Conservation (phyloP, 164 flowering plant species). For the Santalum album region DNA sequence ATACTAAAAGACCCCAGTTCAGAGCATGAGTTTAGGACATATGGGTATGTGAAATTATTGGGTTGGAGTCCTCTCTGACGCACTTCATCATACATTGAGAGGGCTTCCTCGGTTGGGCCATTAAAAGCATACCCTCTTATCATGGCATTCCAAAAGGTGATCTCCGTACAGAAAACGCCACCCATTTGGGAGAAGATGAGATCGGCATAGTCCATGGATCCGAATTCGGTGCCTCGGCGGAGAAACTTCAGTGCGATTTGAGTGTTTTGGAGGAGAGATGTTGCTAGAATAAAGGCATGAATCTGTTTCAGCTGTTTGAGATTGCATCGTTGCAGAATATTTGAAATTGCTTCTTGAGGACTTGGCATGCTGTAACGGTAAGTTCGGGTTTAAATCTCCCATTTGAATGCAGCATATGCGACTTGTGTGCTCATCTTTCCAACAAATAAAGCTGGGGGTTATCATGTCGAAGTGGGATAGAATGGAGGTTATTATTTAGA, state of each 20-base stretch:
- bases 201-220: conserved; percentile 31
- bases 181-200: conserved; percentile 24
- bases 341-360: conserved; percentile 10
- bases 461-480: too few species aligned
- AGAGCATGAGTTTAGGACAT: conserved; percentile 27
- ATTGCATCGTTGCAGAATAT: conserved; percentile 23
- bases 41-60: conserved; percentile 37
- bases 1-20: conserved; percentile 16
- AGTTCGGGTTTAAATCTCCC: too few species aligned
- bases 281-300: conserved; percentile 27
- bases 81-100: conserved; percentile 33
- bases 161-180: conserved; percentile 7
- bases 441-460: too few species aligned
- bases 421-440: too few species aligned
- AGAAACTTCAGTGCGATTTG: conserved; percentile 27
- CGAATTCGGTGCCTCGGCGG: conserved; percentile 41
- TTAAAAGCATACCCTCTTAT: conserved; percentile 38
- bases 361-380: too few species aligned
- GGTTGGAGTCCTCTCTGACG: conserved; percentile 30
- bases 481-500: too few species aligned
- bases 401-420: too few species aligned
- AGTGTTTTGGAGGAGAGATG: conserved; percentile 15
- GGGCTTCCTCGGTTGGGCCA: conserved; percentile 26
- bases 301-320: conserved; percentile 38
- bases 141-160: conserved; percentile 32